A percentile compares a stretch with the other conserved stretches of the same genome.
phyloP scores from a whole-genome alignment of 305 asterid genomes.

The Solanum hybrid region DNA sequence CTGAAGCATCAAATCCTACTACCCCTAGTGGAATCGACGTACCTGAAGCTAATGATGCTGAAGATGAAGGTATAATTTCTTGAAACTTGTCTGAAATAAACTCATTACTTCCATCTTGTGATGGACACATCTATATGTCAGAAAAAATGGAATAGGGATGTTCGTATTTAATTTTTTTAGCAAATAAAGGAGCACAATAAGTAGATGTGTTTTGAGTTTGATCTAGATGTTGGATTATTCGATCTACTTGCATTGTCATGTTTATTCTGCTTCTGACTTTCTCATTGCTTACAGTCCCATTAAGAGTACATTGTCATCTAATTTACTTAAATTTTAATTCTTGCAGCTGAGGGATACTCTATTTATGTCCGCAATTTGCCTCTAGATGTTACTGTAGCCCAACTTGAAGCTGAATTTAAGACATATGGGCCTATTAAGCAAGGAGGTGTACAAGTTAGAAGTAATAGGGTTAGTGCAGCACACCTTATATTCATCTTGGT shows the following conservation, averaged over 20 bases:
- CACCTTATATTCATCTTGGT: conserved; percentile 4
- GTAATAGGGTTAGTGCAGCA: conserved; percentile 47
- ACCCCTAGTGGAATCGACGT: conserved; percentile 12
- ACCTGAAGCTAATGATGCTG: conserved; percentile 39
- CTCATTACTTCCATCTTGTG: background rate
- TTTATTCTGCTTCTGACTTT: background rate
- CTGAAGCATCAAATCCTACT: conserved; percentile 30
- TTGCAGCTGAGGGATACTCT: conserved; percentile 73
- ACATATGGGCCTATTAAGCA: conserved; percentile 67
- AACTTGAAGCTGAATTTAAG: conserved; percentile 71
- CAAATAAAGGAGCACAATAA: background rate
- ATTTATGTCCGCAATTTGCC: conserved; percentile 74
- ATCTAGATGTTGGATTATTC: background rate
- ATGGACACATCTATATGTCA: background rate
- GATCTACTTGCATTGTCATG: background rate
- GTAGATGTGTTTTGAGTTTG: background rate
- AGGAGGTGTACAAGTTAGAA: conserved; percentile 83
- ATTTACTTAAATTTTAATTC: background rate
- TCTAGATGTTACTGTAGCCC: conserved; percentile 43
- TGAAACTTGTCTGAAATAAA: background rate
- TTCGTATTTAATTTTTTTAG: background rate
- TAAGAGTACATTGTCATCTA: conserved; percentile 3
- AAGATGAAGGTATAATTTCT: conserved; percentile 53
- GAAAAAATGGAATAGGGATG: background rate
- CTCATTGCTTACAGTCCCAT: background rate